Evolutionary conservation across 495 filamentous ascomycete species (phyloP), one percentile per base, ranked within the genome.

Genomic region (Hypoxylon subgilvum): DNA sequence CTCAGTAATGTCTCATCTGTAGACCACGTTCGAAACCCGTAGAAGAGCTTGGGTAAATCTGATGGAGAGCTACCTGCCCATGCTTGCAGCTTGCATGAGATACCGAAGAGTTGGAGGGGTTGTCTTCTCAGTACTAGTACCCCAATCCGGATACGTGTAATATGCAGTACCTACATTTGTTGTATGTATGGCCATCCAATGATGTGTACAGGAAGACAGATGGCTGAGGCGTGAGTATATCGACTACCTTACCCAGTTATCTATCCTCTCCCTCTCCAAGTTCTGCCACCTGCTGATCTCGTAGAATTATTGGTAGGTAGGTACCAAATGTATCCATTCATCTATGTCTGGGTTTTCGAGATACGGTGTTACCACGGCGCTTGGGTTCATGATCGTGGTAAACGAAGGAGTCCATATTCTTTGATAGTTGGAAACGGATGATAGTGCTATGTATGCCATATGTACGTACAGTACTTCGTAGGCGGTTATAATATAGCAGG

Each of bases 261-360:
- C 4, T 27, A 27, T 3, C 23, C 4, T 27, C 3, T 3, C 23
- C n/a, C 41, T 62, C 59, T 56, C 59, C 59, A 58, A 58, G 16
- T 49, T 57, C 30, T 53, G 17, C 55, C 12, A 64, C 54, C 25
- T 56, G 34, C 52, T 61, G 62, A 65, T 61, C 62, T 44, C 47
- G 40, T 61, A 23, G 56, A 49, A 36, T 61, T 52, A 36, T 25
- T 42, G 30, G 49, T n/a, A n/a, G n/a, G n/a, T n/a, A n/a, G n/a
- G n/a, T 53, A 28, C 30, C 13, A 61, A 44, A 31, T 18, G 39
- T 44, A 35, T 34, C 30, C 18, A 50, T 54, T 50, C 32, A 49
- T 28, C n/a, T 8, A 5, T 40, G 27, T 34, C n/a, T n/a, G n/a
- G 31, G n/a, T 3, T 10, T 41, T 44, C 31, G 12, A 34, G 30